Evolutionary conservation across 345 rosid species (phyloP).

Genomic region (Kandelia obovata): DNA sequence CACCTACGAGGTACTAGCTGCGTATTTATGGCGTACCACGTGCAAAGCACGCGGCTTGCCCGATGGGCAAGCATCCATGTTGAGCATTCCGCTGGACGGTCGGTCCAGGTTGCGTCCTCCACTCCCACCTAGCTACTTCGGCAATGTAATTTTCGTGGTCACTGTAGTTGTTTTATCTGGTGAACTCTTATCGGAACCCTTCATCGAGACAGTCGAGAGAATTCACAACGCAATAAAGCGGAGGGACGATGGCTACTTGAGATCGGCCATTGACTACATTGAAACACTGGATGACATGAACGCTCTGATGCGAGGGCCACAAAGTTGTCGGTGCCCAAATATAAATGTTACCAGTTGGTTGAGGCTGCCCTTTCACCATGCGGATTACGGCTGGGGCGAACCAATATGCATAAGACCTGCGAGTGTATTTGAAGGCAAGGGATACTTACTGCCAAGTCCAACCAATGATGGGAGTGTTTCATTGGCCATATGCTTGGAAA

Average conservation of each 20-base stretch:
- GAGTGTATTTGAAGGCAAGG: slow-evolving; percentile 1
- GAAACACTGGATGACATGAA: neutral
- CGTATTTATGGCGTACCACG: slow-evolving; percentile 30
- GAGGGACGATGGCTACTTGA: slow-evolving; percentile 36
- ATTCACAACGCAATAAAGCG: slow-evolving; percentile 14
- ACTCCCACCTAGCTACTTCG: slow-evolving; percentile 37
- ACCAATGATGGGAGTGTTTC: neutral
- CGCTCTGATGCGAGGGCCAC: neutral
- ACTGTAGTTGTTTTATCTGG: slow-evolving; percentile 16
- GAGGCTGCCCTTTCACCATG: slow-evolving; percentile 2
- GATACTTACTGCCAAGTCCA: neutral
- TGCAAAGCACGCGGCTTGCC: slow-evolving; percentile 20
- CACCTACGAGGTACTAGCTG: slow-evolving; percentile 12
- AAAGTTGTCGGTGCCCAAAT: neutral
- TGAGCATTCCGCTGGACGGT: slow-evolving; percentile 20
- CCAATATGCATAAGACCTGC: neutral
- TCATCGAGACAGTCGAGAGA: slow-evolving; percentile 24
- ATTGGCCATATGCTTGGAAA: slow-evolving; percentile 14
- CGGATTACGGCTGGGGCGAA: slow-evolving; percentile 18
- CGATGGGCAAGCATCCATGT: slow-evolving; percentile 17
- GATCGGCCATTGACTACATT: slow-evolving; percentile 20
- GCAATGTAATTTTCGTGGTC: slow-evolving; percentile 35
- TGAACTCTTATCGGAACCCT: slow-evolving; percentile 28
- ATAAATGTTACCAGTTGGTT: slow-evolving; percentile 1
- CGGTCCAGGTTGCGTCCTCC: slow-evolving; percentile 36